A percentile compares a stretch with the other conserved stretches of the same genome.
Conservation (phyloP, 495 filamentous ascomycete species). For the Annulohypoxylon moriforme region DNA sequence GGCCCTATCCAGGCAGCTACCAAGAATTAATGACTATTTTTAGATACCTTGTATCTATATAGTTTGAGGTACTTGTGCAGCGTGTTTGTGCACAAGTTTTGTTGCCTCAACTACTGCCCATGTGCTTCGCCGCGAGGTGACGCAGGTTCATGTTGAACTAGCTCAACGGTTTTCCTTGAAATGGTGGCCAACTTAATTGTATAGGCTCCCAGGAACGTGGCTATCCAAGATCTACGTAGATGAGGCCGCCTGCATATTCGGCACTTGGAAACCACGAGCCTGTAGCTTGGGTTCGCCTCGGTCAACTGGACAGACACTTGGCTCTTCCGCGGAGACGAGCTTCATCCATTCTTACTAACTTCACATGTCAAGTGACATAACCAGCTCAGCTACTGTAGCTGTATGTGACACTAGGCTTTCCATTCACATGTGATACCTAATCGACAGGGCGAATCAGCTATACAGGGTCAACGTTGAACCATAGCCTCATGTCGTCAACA, state of each 20-base stretch:
- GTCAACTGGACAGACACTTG: not conserved
- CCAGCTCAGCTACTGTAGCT: not conserved
- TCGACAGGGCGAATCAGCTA: not conserved
- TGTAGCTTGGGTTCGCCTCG: not conserved
- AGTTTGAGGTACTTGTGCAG: not conserved
- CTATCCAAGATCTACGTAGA: not conserved
- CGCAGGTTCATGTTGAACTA: not conserved
- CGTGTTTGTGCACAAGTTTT: not conserved
- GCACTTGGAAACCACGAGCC: not conserved
- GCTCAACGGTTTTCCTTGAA: not conserved
- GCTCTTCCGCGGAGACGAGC: not conserved
- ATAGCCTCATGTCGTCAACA: not conserved
- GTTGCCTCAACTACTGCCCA: not conserved
- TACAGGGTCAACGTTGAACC: not conserved
- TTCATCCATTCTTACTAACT: not conserved
- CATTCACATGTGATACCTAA: not conserved
- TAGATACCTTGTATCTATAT: not conserved
- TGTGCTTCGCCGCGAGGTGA: conserved; percentile 1
- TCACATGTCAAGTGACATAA: not conserved
- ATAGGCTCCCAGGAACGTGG: not conserved
- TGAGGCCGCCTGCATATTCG: not conserved
- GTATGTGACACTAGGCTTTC: not conserved
- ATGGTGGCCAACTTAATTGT: not conserved
- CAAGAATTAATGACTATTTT: not conserved
- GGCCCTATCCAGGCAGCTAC: not conserved